These are phyloP conservation scores for Bacidia gigantensis DNA, from an alignment of 495 filamentous ascomycete genomes.

Conservation along the genomic window DNA sequence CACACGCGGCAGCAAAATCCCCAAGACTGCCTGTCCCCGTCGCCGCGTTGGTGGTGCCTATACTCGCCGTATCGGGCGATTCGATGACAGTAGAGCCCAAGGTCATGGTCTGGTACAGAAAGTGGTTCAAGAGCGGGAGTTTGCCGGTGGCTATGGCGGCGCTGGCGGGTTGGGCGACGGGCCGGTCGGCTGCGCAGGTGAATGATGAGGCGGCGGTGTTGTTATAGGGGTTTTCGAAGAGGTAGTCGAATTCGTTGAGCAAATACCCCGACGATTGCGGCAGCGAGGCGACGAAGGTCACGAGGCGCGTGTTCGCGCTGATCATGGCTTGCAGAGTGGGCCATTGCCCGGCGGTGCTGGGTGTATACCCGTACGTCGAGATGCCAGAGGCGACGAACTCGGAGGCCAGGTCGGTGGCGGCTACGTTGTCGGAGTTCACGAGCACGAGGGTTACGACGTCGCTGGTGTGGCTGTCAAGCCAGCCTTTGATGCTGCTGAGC, in stretches of 20 bases:
- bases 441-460: conserved; percentile 67
- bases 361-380: conserved; percentile 45
- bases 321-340: conserved; percentile 59
- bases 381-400: conserved; percentile 47
- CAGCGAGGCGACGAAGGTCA: conserved; percentile 50
- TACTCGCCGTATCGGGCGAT: conserved; percentile 45
- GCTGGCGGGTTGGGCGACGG: conserved; percentile 28
- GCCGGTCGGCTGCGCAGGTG: conserved; percentile 52
- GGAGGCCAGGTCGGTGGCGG: conserved; percentile 38
- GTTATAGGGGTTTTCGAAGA: conserved; percentile 71
- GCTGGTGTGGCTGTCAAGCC: conserved; percentile 54
- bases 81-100: conserved; percentile 42
- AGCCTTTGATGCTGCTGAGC: conserved; percentile 46
- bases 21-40: conserved; percentile 46
- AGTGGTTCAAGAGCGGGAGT: conserved; percentile 61
- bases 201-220: conserved; percentile 49
- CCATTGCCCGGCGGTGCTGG: conserved; percentile 40
- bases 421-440: conserved; percentile 53
- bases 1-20: conserved; percentile 40
- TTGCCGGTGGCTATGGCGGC: conserved; percentile 31
- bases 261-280: conserved; percentile 40
- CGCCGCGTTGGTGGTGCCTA: conserved; percentile 36
- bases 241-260: conserved; percentile 56
- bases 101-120: conserved; percentile 40
- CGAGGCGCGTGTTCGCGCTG: conserved; percentile 43